A percentile compares a stretch with the other conserved stretches of the same genome.
Conservation (phyloP, 352 stramenopile species). For the Globisporangium solare region DNA sequence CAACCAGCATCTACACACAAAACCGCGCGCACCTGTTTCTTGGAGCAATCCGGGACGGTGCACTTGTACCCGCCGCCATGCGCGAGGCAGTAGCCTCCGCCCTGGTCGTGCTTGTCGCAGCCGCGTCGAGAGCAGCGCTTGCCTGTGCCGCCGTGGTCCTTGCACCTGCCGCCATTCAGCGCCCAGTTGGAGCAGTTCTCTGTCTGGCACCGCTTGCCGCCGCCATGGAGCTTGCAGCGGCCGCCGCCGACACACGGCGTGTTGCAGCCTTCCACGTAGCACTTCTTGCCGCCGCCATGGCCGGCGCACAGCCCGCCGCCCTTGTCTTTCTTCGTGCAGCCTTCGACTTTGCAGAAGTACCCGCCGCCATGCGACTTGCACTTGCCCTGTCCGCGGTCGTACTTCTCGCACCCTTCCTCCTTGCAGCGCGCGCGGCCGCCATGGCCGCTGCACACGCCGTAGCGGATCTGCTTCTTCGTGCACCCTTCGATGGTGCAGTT, state of each 20-base stretch:
- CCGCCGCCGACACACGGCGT: constrained; percentile 72
- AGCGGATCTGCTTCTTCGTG: constrained; percentile 74
- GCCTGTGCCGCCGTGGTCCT: constrained; percentile 65
- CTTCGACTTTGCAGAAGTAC: constrained; percentile 73
- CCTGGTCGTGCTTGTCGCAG: constrained; percentile 80
- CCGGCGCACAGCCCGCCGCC: constrained; percentile 71
- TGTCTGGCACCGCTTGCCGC: constrained; percentile 47
- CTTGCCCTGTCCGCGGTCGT: constrained; percentile 66
- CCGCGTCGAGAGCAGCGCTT: constrained; percentile 59
- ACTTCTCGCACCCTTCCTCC: constrained; percentile 72
- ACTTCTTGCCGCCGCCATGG: constrained; percentile 82
- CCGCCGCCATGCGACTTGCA: constrained; percentile 81
- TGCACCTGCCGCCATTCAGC: constrained; percentile 64
- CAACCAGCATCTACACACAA: not conserved
- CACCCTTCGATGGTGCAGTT: constrained; percentile 54
- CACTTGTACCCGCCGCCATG: constrained; percentile 74
- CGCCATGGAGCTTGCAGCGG: constrained; percentile 62
- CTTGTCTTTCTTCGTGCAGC: constrained; percentile 82
- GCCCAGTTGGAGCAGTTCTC: constrained; percentile 58
- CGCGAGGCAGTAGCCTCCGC: constrained; percentile 65
- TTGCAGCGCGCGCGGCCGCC: constrained; percentile 70
- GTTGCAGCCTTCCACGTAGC: constrained; percentile 58
- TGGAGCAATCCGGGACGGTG: constrained; percentile 58
- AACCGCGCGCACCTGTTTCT: constrained; percentile 58
- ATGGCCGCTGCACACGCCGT: constrained; percentile 69